phyloP scores from a whole-genome alignment of 2,329 filamentous ascomycete genomes.

The Alternaria longipes region DNA sequence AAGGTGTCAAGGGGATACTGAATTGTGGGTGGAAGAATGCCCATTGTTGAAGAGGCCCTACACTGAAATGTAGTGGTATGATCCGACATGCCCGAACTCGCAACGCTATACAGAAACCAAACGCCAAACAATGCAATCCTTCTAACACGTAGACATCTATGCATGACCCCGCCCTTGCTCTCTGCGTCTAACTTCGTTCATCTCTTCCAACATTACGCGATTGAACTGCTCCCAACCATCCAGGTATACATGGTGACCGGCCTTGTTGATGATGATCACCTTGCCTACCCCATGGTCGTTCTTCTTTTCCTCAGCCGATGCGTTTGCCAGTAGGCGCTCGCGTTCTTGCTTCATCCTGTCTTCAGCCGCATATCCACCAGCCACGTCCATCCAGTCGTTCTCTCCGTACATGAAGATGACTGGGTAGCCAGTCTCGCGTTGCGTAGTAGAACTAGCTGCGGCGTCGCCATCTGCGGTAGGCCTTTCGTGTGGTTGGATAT shows the following conservation, averaged over 20 bases:
- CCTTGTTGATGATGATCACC: constrained; percentile 78
- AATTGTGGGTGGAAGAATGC: neutral
- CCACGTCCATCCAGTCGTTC: constrained; percentile 98
- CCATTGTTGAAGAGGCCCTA: constrained; percentile 5
- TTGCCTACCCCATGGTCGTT: constrained; percentile 82
- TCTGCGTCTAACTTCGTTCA: constrained; percentile 67
- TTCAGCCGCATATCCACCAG: constrained; percentile 80
- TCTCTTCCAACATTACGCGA: constrained; percentile 69
- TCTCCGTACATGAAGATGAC: constrained; percentile 96
- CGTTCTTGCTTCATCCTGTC: constrained; percentile 79
- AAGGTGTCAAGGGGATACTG: neutral
- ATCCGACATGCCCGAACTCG: neutral
- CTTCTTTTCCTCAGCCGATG: constrained; percentile 72
- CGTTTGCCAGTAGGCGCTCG: constrained; percentile 66
- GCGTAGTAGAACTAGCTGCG: constrained; percentile 19
- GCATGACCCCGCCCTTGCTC: constrained; percentile 31
- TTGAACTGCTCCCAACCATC: constrained; percentile 78
- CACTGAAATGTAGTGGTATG: neutral
- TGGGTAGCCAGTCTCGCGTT: constrained; percentile 74
- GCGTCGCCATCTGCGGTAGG: constrained; percentile 39
- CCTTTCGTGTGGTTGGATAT: constrained; percentile 44
- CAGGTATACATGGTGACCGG: constrained; percentile 77
- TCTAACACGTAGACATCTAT: neutral
- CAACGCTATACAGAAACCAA: neutral
- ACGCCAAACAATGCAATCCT: constrained; percentile 12